Evolutionary conservation across 257 asterid species (phyloP), one percentile per base, ranked within the genome.

Genomic region (Paraleonurus japonicus): DNA sequence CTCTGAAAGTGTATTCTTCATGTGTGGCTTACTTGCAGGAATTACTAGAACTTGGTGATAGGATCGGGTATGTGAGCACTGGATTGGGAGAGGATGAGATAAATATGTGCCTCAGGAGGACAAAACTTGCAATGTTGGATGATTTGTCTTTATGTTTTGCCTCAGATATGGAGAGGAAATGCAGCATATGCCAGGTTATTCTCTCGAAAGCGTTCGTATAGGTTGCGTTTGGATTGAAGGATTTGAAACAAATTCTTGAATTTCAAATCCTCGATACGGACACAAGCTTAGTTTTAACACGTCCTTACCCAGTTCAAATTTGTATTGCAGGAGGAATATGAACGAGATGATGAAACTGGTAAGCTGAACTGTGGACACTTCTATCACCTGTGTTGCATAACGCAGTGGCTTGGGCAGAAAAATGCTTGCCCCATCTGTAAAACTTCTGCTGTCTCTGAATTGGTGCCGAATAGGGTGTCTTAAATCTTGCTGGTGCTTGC

Each of bases 101-200:
- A 67, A 59, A 78, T 68, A 72, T 70, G 43, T 89, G 95, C 64
- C 73, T 93, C 73, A 82, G 85, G 79, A 93, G 76, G 74, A 76
- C 75, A 7, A 88, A 85, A 57, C 76, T 77, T 20, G 75, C 82
- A 0, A 26, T 53, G 24, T 39, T 76, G 39, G 78, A 67, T 20
- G 75, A 78, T 73, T 63, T 73, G 17, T 80, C 83, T 9, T 19
- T 76, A 48, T 82, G 82, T 76, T 62, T 77, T 6, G 72, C 70
- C 13, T 54, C 87, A 0, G 90, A 82, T 61, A 60, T 24, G 71
- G 96, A 89, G 75, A 82, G 66, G 71, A 86, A 80, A 65, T 93
- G 96, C 92, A 89, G 91, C 74, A 83, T 93, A 67, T 93, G 97
- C 83, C 97, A 90, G 96, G 97, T 93, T 77, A 80, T 71, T 64